phyloP scores from a whole-genome alignment of 1,139 yeast genomes.

The Candida sp. region DNA sequence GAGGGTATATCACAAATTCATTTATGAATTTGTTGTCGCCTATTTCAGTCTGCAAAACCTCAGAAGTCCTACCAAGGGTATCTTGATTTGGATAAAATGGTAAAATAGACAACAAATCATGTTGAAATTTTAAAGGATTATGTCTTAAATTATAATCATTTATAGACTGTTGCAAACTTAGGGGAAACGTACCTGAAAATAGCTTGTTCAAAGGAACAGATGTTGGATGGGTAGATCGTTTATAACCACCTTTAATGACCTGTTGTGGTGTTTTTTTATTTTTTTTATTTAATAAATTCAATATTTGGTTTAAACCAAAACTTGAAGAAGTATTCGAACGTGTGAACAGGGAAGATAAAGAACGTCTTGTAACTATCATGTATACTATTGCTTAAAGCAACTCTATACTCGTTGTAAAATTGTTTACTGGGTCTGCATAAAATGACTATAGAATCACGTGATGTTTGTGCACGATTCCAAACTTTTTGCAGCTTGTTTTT shows the following conservation, averaged over 20 bases:
- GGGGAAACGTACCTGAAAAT: conserved; percentile 55
- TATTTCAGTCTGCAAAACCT: conserved; percentile 34
- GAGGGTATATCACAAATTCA: conserved; percentile 59
- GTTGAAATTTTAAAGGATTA: conserved; percentile 47
- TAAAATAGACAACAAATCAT: conserved; percentile 42
- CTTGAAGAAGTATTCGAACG: neutral
- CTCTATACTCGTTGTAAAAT: too few species aligned
- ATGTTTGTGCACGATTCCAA: neutral
- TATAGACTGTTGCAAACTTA: conserved; percentile 48
- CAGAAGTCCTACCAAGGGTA: conserved; percentile 24
- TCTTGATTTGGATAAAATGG: conserved; percentile 39
- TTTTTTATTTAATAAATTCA: neutral
- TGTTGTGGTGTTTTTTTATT: conserved; percentile 1
- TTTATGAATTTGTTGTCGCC: conserved; percentile 51
- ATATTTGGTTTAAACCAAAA: neutral
- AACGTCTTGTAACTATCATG: neutral
- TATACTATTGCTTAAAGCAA: neutral
- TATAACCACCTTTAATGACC: conserved; percentile 19
- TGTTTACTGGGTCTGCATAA: too few species aligned
- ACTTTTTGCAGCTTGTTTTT: too few species aligned
- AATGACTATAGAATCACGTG: neutral
- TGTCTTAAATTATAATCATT: conserved; percentile 44
- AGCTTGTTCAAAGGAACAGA: conserved; percentile 56
- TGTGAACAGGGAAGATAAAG: neutral
- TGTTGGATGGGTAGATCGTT: conserved; percentile 57